Evolutionary conservation across 2,329 filamentous ascomycete genomes (phyloP).

Genomic region (Colletotrichum endophyticum): DNA sequence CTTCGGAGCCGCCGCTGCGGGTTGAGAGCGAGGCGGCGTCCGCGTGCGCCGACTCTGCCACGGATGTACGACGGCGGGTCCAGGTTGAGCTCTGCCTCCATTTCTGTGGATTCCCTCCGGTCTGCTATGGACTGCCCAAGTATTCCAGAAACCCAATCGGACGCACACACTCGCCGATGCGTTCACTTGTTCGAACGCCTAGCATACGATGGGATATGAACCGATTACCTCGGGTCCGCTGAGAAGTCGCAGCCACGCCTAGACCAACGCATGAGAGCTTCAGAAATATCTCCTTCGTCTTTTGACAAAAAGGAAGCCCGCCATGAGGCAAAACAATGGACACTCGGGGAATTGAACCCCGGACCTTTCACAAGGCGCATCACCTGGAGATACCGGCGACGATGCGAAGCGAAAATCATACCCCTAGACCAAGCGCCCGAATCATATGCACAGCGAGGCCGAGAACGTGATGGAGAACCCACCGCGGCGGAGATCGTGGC

Average conservation of each 20-base stretch:
- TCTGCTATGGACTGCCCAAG: background rate
- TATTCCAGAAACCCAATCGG: background rate
- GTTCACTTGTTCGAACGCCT: background rate
- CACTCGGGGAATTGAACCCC: background rate
- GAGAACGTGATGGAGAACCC: background rate
- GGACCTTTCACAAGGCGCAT: background rate
- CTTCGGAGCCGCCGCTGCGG: background rate
- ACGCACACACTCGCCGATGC: background rate
- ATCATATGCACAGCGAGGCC: background rate
- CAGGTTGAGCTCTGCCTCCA: background rate
- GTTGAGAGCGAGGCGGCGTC: background rate
- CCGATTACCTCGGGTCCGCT: background rate
- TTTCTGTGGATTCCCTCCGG: background rate
- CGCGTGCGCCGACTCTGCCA: background rate
- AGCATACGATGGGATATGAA: background rate
- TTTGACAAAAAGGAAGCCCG: background rate
- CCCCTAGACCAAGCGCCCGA: background rate
- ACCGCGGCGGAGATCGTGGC: background rate
- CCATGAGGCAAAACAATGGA: background rate
- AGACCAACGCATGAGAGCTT: background rate
- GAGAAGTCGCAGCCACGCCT: background rate
- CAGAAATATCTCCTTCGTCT: background rate
- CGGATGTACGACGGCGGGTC: background rate
- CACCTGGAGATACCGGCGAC: background rate
- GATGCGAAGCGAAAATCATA: constrained; percentile 5